Base-by-base conservation (phyloP, 2,329 filamentous ascomycete genomes). In the Alternaria tenuissima region DNA sequence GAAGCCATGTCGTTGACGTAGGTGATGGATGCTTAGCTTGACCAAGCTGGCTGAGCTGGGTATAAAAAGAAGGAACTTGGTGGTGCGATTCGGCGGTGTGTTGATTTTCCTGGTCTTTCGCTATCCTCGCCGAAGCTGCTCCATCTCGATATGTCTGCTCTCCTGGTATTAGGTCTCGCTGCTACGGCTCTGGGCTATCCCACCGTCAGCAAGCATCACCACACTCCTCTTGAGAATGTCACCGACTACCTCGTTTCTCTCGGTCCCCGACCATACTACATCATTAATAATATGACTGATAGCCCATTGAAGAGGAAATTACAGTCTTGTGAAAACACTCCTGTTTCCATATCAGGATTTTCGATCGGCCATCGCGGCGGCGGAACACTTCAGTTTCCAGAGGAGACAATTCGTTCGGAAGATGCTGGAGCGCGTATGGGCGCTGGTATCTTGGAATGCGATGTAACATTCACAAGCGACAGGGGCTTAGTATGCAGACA, bases 401-500 rank as follows among this genome's bases (percentile, higher is more conserved):
- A 91, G 78, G 86, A 90, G 77, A 87, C 86, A 32, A 74, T 80
- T 46, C 82, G 89, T 75, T 86, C 86, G 5, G 83, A 85, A 69
- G 75, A 86, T 52, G 88, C 88, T 0, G 88, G 88, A 41, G 84
- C 85, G n/a, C 82, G 88, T 20, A 89, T 89, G 88, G 88, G 88
- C 30, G 86, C 88, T 5, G 88, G 88, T 42, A 82, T 90, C 43
- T 83, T 89, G 52, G 88, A 91, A 77, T 91, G 88, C 76, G 88
- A 91, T 73, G 88, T 89, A 16, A 82, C 86, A 36, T 90, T 91
- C 78, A 90, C 88, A 59, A 83, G 81, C 64, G 88, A 91, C 75
- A 82, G 83, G 30, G 78, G 87, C 71, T 85, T 91, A n/a, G 88
- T 91, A 44, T 91, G 88, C 79, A 85, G 88, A 48, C 88, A 91